Evolutionary conservation across 1,284 basidiomycete species (phyloP), one percentile per base, ranked within the genome.

Genomic region (Acaromyces ingoldii): DNA sequence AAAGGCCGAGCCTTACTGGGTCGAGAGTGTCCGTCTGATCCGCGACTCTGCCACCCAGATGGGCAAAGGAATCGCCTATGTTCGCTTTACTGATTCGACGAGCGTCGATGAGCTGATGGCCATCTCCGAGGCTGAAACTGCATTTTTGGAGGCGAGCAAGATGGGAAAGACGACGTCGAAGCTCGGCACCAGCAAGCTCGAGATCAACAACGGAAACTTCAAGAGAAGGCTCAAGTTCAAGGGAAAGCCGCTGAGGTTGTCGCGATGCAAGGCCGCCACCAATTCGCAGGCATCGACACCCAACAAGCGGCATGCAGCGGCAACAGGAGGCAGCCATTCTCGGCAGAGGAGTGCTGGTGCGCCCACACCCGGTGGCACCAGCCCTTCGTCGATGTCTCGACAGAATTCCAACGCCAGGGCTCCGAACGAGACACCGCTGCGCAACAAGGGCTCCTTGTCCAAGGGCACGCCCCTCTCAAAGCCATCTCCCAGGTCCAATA

Each of bases 11-110:
- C 15, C 50, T 9, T 56, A 54, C 22, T 96, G 88, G 86, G 91
- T 97, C 5, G 83, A 83, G 6, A 83, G 82, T 25, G 91, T 97
- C 7, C 83, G 93, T 29, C 84, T 97, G 56, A 82, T 98, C 40
- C 82, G 91, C 40, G 93, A 98, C 77, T 84, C 84, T 64, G 90
- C 90, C 52, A 95, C 91, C 0, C 91, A 92, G 65, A 82, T 97
- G 30, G 93, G 93, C n/a, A 97, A 96, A 78, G 93, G 93, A 1
- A 93, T 98, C 72, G 92, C 87, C 9, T 97, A 97, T 74, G 85
- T 97, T 7, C 85, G 90, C 64, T 91, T 97, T 63, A 74, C 80
- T 49, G 91, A 67, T 90, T 74, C 68, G 85, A 82, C 43, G 38
- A 57, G 55, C 39, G 59, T 70, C 10, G 73, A 75, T 49, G 73